Evolutionary conservation across 805 yeast genomes (phyloP).

Genomic region (Candida incommunis): DNA sequence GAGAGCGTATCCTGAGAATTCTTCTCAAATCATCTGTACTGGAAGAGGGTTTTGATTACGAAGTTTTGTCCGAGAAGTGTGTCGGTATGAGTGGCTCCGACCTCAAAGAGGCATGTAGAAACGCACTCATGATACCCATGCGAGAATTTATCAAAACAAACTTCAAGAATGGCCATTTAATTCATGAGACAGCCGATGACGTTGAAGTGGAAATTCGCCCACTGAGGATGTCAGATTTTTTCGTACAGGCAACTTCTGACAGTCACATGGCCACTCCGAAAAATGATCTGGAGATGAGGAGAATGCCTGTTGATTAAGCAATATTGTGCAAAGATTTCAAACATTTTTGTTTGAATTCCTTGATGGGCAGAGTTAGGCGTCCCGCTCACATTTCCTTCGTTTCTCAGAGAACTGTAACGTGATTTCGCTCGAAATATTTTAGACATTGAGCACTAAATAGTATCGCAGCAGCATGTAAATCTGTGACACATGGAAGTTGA

Average conservation of each 20-base stretch:
- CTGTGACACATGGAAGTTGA: too few species aligned
- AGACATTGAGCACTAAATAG: too few species aligned
- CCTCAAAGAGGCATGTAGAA: constrained; percentile 78
- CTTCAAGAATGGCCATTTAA: constrained; percentile 25
- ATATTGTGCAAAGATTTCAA: too few species aligned
- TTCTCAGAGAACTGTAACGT: too few species aligned
- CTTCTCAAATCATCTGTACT: constrained; percentile 51
- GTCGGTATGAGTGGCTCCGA: constrained; percentile 83
- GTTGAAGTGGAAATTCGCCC: constrained; percentile 41
- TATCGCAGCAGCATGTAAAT: too few species aligned
- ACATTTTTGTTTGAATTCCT: too few species aligned
- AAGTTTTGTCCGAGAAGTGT: constrained; percentile 46
- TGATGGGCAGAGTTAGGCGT: too few species aligned
- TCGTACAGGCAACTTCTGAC: constrained; percentile 28
- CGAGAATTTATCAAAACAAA: constrained; percentile 66
- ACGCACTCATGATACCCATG: constrained; percentile 82
- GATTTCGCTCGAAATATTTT: too few species aligned
- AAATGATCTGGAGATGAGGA: neutral
- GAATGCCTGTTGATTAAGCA: constrained; percentile 1
- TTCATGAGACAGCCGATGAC: constrained; percentile 10
- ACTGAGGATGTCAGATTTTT: constrained; percentile 48
- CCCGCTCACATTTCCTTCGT: too few species aligned
- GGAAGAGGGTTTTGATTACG: constrained; percentile 46
- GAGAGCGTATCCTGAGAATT: constrained; percentile 56
- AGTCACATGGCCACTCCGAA: neutral